Conservation (phyloP, 306 rosid species). For the Fragaria nilgerrensis region DNA sequence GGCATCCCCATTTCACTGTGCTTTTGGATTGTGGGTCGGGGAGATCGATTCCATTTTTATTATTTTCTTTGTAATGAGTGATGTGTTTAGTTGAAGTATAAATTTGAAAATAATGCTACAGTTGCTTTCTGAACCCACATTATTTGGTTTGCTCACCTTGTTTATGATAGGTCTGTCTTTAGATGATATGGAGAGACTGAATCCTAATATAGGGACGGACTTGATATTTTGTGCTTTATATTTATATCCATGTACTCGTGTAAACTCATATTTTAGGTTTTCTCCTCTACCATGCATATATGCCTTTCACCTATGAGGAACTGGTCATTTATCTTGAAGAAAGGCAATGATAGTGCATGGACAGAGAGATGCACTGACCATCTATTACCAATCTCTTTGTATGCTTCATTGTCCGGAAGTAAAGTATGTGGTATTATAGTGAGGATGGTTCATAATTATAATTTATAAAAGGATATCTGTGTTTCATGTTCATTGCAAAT, state of each 20-base stretch:
- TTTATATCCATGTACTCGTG: background rate
- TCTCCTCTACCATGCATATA: background rate
- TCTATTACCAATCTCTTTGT: background rate
- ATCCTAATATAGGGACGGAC: background rate
- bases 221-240: background rate
- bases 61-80: background rate
- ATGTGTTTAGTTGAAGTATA: background rate
- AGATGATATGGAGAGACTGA: conserved; percentile 13
- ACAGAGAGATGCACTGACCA: background rate
- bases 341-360: background rate
- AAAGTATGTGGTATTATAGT: background rate
- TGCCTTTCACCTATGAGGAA: background rate
- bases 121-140: background rate
- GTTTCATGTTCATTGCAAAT: background rate
- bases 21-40: background rate
- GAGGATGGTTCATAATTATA: background rate
- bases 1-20: background rate
- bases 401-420: background rate
- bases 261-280: background rate
- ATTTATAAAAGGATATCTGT: background rate
- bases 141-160: background rate
- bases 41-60: background rate
- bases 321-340: background rate
- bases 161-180: background rate
- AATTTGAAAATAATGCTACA: background rate